Percentiles rank a stretch among this genome's conserved stretches.
These are phyloP conservation scores for Pisolithus albus DNA, from an alignment of 768 basidiomycete genomes.

Conservation along the genomic window DNA sequence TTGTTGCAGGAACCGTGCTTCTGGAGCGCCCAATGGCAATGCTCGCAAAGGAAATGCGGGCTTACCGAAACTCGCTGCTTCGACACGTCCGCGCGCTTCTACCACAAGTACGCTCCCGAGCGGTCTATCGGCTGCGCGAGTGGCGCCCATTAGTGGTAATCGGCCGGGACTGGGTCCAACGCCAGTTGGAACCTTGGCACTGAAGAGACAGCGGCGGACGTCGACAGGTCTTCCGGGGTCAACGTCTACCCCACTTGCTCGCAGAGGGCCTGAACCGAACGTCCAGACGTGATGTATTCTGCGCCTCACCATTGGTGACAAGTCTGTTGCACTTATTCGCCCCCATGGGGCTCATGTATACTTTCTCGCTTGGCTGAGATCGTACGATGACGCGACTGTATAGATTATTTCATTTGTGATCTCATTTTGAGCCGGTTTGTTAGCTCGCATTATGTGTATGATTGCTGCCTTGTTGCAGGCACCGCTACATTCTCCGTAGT, in stretches of 20 bases:
- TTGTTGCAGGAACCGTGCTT: slow-evolving; percentile 64
- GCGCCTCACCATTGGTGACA: slow-evolving; percentile 10
- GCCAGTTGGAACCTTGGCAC: slow-evolving; percentile 30
- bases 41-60: slow-evolving; percentile 57
- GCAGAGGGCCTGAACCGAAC: slow-evolving; percentile 20
- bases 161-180: slow-evolving; percentile 16
- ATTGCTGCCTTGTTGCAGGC: slow-evolving; percentile 10
- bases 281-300: slow-evolving; percentile 9
- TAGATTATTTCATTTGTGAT: slow-evolving; percentile 29
- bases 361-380: slow-evolving; percentile 24
- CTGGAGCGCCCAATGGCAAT: slow-evolving; percentile 59
- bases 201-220: slow-evolving; percentile 80
- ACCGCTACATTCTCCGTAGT: slow-evolving; percentile 18
- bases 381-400: slow-evolving; percentile 23
- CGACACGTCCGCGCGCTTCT: slow-evolving; percentile 62
- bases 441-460: slow-evolving; percentile 14
- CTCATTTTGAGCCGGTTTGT: slow-evolving; percentile 7
- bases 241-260: slow-evolving; percentile 30
- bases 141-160: slow-evolving; percentile 27
- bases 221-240: slow-evolving; percentile 46
- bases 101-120: slow-evolving; percentile 55
- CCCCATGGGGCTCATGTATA: slow-evolving; percentile 20
- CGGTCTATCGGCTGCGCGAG: slow-evolving; percentile 37
- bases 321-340: slow-evolving; percentile 1
- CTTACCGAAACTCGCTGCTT: slow-evolving; percentile 71